Evolutionary conservation across 345 rosid species (phyloP).

Genomic region (Populus pruinosa): DNA sequence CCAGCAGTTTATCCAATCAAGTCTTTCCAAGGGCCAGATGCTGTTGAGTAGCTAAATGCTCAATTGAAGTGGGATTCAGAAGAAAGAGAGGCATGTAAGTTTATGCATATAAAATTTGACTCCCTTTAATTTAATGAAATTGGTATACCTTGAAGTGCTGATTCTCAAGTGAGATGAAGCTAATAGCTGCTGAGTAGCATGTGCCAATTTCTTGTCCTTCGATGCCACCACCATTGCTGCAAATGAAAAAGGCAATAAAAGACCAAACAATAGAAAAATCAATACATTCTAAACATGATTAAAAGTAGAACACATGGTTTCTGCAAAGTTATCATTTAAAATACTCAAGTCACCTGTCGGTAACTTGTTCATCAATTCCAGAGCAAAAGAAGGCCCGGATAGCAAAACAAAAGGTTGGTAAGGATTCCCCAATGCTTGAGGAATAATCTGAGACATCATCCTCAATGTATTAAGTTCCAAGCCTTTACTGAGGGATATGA

Average conservation of each 20-base stretch:
- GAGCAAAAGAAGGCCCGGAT: constrained; percentile 89
- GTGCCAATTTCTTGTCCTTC: constrained; percentile 73
- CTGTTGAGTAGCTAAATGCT: not conserved
- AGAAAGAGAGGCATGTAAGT: not conserved
- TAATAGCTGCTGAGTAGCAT: constrained; percentile 78
- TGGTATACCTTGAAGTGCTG: constrained; percentile 74
- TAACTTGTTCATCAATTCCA: constrained; percentile 79
- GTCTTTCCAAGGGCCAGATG: not conserved
- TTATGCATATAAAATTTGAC: not conserved
- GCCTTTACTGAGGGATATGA: constrained; percentile 93
- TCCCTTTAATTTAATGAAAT: not conserved
- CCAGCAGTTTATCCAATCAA: not conserved
- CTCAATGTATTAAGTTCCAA: constrained; percentile 82
- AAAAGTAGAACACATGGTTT: constrained; percentile 6
- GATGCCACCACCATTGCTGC: constrained; percentile 97
- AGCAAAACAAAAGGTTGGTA: constrained; percentile 83
- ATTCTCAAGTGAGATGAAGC: constrained; percentile 79
- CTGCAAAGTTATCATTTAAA: not conserved
- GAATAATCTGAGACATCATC: constrained; percentile 95
- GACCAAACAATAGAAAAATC: not conserved
- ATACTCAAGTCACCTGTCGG: constrained; percentile 60
- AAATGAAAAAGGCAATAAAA: constrained; percentile 11
- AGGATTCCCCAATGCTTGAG: constrained; percentile 62
- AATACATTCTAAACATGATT: not conserved
- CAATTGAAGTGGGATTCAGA: constrained; percentile 10